These are phyloP conservation scores for Cryphonectria radicalis DNA, from an alignment of 2,329 filamentous ascomycete species.

Conservation along the genomic window DNA sequence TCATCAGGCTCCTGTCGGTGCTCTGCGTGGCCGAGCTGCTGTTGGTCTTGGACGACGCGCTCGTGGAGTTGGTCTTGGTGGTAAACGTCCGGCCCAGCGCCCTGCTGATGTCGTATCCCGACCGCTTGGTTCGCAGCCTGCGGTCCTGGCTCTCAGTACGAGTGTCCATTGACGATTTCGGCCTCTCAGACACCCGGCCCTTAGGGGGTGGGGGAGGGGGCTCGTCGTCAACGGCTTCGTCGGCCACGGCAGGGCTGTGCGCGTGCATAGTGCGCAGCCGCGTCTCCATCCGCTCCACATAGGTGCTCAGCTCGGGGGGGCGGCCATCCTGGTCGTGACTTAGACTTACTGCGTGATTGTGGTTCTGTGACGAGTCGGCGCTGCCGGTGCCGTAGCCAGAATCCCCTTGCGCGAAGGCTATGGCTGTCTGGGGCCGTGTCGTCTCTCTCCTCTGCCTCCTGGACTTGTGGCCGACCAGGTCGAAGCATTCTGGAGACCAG, in stretches of 20 bases:
- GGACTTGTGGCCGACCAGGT: conserved; percentile 53
- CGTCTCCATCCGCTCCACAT: conserved; percentile 90
- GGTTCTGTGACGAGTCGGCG: conserved; percentile 56
- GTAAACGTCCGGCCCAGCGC: conserved; percentile 80
- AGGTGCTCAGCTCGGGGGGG: conserved; percentile 77
- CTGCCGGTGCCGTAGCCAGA: conserved; percentile 64
- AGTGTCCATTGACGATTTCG: conserved; percentile 62
- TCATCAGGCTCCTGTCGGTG: conserved; percentile 90
- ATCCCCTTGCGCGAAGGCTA: conserved; percentile 66
- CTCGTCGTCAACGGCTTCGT: conserved; percentile 42
- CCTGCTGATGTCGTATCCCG: conserved; percentile 76
- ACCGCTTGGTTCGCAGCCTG: conserved; percentile 68
- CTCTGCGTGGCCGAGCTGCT: conserved; percentile 72
- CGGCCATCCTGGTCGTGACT: conserved; percentile 52
- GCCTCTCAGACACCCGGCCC: conserved; percentile 53
- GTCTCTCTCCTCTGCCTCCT: conserved; percentile 38
- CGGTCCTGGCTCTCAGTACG: conserved; percentile 42
- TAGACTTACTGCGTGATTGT: conserved; percentile 46
- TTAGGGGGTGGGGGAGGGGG: conserved; percentile 68
- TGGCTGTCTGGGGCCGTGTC: conserved; percentile 70
- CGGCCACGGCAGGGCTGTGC: conserved; percentile 53
- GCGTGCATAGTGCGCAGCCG: conserved; percentile 74
- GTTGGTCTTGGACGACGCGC: conserved; percentile 69
- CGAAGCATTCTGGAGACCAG: conserved; percentile 92
- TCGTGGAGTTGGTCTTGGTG: conserved; percentile 82